Percentiles rank a stretch among this genome's conserved stretches.
Conservation (phyloP, 345 rosid genomes). For the Melaleuca quinquenervia region DNA sequence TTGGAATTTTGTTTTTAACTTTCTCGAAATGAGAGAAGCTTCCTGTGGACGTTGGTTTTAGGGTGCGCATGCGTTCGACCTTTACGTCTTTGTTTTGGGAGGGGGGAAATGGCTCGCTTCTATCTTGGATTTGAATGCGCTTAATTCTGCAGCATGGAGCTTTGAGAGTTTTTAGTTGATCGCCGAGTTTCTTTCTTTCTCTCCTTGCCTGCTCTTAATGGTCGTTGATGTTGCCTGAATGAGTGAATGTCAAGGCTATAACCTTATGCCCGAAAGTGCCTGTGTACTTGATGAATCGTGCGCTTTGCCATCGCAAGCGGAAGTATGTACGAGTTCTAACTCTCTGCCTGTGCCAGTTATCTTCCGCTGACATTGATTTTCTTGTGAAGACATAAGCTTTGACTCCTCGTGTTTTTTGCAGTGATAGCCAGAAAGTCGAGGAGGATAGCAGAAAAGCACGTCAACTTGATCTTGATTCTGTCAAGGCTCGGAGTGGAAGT, state of each 20-base stretch:
- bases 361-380: no score
- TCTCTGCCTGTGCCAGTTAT: background rate
- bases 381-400: background rate
- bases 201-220: background rate
- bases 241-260: slow-evolving; percentile 43
- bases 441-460: slow-evolving; percentile 36
- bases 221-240: background rate
- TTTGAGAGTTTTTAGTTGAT: background rate
- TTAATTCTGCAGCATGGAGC: no score
- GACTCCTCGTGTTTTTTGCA: slow-evolving; percentile 1
- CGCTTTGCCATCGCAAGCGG: slow-evolving; percentile 75
- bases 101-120: background rate
- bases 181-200: background rate
- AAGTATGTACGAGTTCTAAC: slow-evolving; percentile 43
- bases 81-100: background rate
- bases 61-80: background rate
- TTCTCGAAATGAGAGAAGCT: background rate
- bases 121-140: background rate
- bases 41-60: background rate
- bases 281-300: slow-evolving; percentile 89
- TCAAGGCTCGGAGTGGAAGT: slow-evolving; percentile 8
- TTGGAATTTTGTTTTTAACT: background rate
- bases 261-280: slow-evolving; percentile 75
- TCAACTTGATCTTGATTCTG: no score
- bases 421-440: slow-evolving; percentile 77